phyloP scores from a whole-genome alignment of 306 rosid species.

The Cicer cuneatum region DNA sequence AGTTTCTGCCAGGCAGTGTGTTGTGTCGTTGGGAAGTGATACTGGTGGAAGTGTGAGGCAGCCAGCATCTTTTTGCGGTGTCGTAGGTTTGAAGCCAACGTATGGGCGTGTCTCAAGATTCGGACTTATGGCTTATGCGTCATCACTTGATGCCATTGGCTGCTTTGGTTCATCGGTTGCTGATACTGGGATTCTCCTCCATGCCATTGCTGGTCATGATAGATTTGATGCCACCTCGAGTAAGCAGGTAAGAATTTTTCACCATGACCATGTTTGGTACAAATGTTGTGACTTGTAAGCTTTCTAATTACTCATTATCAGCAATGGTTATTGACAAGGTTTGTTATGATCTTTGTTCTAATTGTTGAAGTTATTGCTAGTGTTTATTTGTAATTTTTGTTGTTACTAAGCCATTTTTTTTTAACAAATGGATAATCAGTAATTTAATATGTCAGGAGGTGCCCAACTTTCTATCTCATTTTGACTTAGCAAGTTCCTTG shows the following conservation, averaged over 20 bases:
- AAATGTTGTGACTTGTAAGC: neutral
- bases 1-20: slow-evolving; percentile 94
- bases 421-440: slow-evolving; percentile 23
- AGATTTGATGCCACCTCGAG: slow-evolving; percentile 90
- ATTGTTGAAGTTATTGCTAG: slow-evolving; percentile 22
- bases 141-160: slow-evolving; percentile 96
- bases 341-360: slow-evolving; percentile 16
- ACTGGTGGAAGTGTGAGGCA: slow-evolving; percentile 99
- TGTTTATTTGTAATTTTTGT: slow-evolving; percentile 9
- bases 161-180: slow-evolving; percentile 92
- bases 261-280: slow-evolving; percentile 19
- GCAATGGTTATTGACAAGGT: neutral
- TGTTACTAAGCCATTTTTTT: slow-evolving; percentile 34
- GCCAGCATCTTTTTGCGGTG: slow-evolving; percentile 98
- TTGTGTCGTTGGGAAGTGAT: slow-evolving; percentile 94
- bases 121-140: slow-evolving; percentile 97
- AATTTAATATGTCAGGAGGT: slow-evolving; percentile 66
- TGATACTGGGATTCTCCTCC: slow-evolving; percentile 92
- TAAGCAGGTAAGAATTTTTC: slow-evolving; percentile 63
- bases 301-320: slow-evolving; percentile 27
- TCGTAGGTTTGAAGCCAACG: slow-evolving; percentile 95
- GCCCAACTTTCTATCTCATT: slow-evolving; percentile 64
- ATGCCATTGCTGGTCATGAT: slow-evolving; percentile 88
- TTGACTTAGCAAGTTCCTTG: slow-evolving; percentile 53
- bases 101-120: slow-evolving; percentile 95